phyloP scores from a whole-genome alignment of 306 rosid genomes.

The Carpinus fangiana region DNA sequence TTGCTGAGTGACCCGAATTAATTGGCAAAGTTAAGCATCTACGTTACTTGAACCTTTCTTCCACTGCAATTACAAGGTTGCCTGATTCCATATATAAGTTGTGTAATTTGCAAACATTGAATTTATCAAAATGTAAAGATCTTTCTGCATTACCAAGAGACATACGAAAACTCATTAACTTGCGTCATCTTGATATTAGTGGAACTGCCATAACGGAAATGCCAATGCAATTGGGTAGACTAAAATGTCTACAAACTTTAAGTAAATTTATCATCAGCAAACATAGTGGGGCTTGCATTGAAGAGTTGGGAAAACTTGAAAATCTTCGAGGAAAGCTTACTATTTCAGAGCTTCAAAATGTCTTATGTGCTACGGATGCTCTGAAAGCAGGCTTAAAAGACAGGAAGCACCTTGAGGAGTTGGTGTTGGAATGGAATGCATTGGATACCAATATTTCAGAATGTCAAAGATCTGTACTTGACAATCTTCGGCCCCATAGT shows the following conservation, averaged over 20 bases:
- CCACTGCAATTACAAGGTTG: neutral
- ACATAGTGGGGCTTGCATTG: no score
- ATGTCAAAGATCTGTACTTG: neutral
- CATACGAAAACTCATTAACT: constrained; percentile 20
- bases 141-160: constrained; percentile 7
- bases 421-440: neutral
- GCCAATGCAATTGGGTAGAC: no score
- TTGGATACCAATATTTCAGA: no score
- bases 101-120: constrained; percentile 21
- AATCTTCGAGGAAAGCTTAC: no score
- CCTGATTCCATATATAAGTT: constrained; percentile 11
- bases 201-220: neutral
- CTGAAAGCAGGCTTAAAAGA: neutral
- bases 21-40: no score
- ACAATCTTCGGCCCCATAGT: neutral
- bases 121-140: neutral
- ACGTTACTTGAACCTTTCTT: no score
- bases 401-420: neutral
- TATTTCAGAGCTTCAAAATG: no score
- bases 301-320: no score
- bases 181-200: neutral
- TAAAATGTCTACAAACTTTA: no score
- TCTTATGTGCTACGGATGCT: neutral
- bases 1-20: no score
- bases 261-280: no score